A percentile compares a stretch with the other conserved stretches of the same genome.
These are phyloP conservation scores for Neopestalotiopsis rosae DNA, from an alignment of 2,329 filamentous ascomycete species.

Conservation along the genomic window DNA sequence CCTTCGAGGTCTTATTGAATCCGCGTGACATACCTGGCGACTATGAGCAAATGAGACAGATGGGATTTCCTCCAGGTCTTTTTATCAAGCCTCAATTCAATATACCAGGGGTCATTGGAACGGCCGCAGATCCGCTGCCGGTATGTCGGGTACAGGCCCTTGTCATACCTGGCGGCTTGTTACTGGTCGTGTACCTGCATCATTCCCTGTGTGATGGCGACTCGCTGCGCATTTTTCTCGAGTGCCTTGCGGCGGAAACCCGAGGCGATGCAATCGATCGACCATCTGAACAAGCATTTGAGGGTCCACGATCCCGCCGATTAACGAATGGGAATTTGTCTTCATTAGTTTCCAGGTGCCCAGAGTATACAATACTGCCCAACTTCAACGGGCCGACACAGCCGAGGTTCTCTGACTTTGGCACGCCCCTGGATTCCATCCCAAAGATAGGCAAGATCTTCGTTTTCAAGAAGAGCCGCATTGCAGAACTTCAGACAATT, in stretches of 20 bases:
- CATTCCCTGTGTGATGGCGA: conserved; percentile 49
- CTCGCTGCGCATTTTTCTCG: conserved; percentile 44
- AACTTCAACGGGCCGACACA: conserved; percentile 43
- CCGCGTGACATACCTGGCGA: conserved; percentile 23
- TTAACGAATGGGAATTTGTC: conserved; percentile 27
- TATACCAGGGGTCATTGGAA: conserved; percentile 27
- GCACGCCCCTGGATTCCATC: conserved; percentile 34
- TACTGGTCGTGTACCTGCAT: conserved; percentile 47
- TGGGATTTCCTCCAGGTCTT: conserved; percentile 33
- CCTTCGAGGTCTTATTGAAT: conserved; percentile 29
- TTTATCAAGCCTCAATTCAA: conserved; percentile 33
- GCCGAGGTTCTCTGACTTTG: conserved; percentile 33
- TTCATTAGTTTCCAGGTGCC: conserved; percentile 36
- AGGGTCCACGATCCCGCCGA: conserved; percentile 22
- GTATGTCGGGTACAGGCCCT: conserved; percentile 44
- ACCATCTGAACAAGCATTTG: conserved; percentile 35
- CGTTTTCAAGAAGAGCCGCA: conserved; percentile 40
- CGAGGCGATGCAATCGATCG: conserved; percentile 29
- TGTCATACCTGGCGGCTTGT: conserved; percentile 44
- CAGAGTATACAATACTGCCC: conserved; percentile 43
- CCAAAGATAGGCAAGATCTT: conserved; percentile 48
- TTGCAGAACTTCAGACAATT: conserved; percentile 37
- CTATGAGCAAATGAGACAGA: conserved; percentile 31
- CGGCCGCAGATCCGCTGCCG: conserved; percentile 35
- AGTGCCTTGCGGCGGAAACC: conserved; percentile 43